Base-by-base conservation (phyloP, 805 yeast species). In the Pichia phayaonensis region DNA sequence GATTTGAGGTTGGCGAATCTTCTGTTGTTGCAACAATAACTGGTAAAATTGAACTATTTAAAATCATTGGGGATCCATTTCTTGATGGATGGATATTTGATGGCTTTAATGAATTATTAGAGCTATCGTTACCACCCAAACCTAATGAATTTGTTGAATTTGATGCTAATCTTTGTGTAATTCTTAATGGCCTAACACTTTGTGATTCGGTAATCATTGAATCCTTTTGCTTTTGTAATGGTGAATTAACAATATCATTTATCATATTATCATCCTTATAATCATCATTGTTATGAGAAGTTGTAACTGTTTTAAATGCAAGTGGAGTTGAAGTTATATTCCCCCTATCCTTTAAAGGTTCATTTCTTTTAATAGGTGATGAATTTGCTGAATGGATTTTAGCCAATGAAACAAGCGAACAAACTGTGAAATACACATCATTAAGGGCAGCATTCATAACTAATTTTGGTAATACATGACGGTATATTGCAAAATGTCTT, bases 401-500 rank as follows among this genome's bases (percentile, higher is more conserved):
- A 26, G 76, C 75, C 2, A 72, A 73, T 2, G 81, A 70, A 20
- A 84, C 60, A 49, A 83, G 72, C 55, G 83, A 86, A 60, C 86
- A 83, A 23, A 84, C 69, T 2, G 83, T 68, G 61, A 82, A 83
- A 8, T 83, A 74, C 36, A 90, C 69, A 60, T 90, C 96, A 42
- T 86, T 77, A 11, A 87, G 69, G 0, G 97, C 83, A 22, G 89
- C 77, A 65, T 88, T 84, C 20, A 90, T 75, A 2, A 89, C 76
- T 21, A 84, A 68, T 48, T 74, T 76, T 0, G 97, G 96, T 49
- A 88, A 67, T 2, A 86, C 60, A n/a, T 75, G 73, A 4, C 76
- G 71, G 57, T 85, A 83, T 12, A 81, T 69, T 0, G 86, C 79
- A 64, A 72, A 85, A 61, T 88, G 87, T 59, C 96, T 75, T 1